A percentile compares a stretch with the other conserved stretches of the same genome.
Conservation (phyloP, 1,139 yeast species). For the Kodamaea anthophila region DNA sequence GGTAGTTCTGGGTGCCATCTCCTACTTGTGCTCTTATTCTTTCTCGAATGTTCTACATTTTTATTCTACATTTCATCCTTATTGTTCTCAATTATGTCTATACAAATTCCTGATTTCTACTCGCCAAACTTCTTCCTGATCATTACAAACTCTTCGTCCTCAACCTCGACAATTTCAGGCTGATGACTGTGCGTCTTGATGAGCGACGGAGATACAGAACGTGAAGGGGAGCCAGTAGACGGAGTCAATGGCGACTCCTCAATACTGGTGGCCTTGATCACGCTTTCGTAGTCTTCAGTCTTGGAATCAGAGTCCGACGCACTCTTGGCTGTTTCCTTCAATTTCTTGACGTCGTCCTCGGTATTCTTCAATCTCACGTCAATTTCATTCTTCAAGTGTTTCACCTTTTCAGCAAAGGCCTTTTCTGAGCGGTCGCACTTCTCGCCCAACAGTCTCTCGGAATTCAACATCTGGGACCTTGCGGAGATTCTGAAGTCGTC, state of each 20-base stretch:
- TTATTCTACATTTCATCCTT: not conserved
- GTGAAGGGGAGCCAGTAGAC: constrained; percentile 1
- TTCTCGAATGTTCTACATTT: not conserved
- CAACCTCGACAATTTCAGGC: constrained; percentile 38
- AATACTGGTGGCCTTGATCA: constrained; percentile 4
- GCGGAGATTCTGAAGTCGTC: too few species aligned
- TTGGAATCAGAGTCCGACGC: not conserved
- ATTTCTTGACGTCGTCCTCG: not conserved
- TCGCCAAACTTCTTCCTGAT: constrained; percentile 34
- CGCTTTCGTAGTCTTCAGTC: constrained; percentile 1
- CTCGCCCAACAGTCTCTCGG: too few species aligned
- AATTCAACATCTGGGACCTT: too few species aligned
- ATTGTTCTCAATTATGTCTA: too few species aligned
- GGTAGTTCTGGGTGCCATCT: too few species aligned
- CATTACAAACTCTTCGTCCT: constrained; percentile 41
- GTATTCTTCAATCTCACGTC: not conserved
- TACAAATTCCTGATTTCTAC: too few species aligned
- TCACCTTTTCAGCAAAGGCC: not conserved
- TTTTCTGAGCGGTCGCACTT: too few species aligned
- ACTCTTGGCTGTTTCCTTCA: not conserved
- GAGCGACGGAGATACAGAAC: not conserved
- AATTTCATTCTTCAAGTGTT: not conserved
- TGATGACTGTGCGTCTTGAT: constrained; percentile 10
- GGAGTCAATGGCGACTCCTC: constrained; percentile 4
- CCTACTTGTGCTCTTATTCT: not conserved